These are phyloP conservation scores for Cladosporium velox DNA, from an alignment of 2,329 filamentous ascomycete species.

Conservation along the genomic window DNA sequence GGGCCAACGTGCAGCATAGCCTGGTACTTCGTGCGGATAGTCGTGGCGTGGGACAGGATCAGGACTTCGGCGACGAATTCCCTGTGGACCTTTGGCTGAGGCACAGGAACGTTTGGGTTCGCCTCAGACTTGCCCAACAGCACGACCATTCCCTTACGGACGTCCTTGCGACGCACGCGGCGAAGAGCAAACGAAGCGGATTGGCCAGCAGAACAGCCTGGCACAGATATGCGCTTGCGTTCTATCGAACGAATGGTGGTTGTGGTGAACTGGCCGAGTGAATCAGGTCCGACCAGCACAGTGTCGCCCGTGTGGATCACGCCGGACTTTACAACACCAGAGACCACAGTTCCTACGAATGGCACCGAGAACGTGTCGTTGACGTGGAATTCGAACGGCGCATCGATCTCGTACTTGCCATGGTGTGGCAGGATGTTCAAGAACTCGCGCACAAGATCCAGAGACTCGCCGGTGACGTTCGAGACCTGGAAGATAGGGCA, in stretches of 20 bases:
- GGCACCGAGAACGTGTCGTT: constrained; percentile 99
- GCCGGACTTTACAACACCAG: constrained; percentile 81
- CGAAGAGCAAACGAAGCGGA: constrained; percentile 90
- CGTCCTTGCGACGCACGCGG: constrained; percentile 83
- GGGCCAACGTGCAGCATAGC: constrained; percentile 97
- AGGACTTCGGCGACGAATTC: constrained; percentile 72
- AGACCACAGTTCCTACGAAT: constrained; percentile 94
- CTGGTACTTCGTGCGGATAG: constrained; percentile 95
- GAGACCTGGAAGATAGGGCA: constrained; percentile 98
- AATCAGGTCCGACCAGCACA: constrained; percentile 86
- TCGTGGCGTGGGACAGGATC: constrained; percentile 93
- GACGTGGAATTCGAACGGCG: constrained; percentile 89
- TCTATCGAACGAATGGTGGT: constrained; percentile 92
- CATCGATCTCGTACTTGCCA: constrained; percentile 84
- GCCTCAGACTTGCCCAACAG: constrained; percentile 73
- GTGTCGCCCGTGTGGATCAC: constrained; percentile 88
- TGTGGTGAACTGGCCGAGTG: constrained; percentile 81
- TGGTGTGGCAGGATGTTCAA: constrained; percentile 94
- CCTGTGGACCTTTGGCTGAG: constrained; percentile 54
- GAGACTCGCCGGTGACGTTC: constrained; percentile 89
- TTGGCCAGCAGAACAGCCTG: constrained; percentile 85
- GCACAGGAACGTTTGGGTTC: constrained; percentile 46
- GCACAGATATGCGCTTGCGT: constrained; percentile 86
- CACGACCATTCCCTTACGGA: constrained; percentile 97
- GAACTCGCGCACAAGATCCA: constrained; percentile 89